phyloP scores from a whole-genome alignment of 257 asterid species.

The Ligustrum vulgare region DNA sequence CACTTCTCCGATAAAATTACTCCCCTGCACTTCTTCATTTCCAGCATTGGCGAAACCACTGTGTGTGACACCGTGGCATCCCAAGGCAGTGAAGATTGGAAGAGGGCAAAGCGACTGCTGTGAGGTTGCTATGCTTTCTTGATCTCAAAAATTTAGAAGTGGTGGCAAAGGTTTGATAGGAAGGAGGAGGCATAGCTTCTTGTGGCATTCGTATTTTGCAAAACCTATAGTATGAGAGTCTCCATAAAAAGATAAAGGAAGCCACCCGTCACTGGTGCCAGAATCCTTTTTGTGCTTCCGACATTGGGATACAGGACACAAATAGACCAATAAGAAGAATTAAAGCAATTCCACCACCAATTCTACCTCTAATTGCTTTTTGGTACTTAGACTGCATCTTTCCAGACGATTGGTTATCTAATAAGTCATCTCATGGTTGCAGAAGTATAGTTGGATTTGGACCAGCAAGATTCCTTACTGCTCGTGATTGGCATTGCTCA shows the following conservation, averaged over 20 bases:
- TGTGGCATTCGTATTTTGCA: conserved; percentile 71
- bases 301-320: conserved; percentile 41
- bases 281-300: conserved; percentile 53
- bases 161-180: conserved; percentile 82
- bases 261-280: conserved; percentile 79
- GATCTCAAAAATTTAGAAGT: conserved; percentile 83
- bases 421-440: conserved; percentile 31
- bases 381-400: conserved; percentile 37
- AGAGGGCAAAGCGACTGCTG: no score
- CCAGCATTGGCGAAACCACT: no score
- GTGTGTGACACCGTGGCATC: no score
- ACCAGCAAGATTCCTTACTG: conserved; percentile 87
- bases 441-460: conserved; percentile 71
- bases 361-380: conserved; percentile 67
- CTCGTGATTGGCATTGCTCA: no score
- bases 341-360: conserved; percentile 79
- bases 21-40: no score
- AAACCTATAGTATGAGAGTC: conserved; percentile 77
- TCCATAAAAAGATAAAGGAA: conserved; percentile 80
- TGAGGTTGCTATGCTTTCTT: no score
- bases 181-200: conserved; percentile 85
- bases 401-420: conserved; percentile 20
- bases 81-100: no score
- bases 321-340: conserved; percentile 54
- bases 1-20: no score